Evolutionary conservation across 345 rosid species (phyloP), one percentile per base, ranked within the genome.

Genomic region (Citrus glauca): DNA sequence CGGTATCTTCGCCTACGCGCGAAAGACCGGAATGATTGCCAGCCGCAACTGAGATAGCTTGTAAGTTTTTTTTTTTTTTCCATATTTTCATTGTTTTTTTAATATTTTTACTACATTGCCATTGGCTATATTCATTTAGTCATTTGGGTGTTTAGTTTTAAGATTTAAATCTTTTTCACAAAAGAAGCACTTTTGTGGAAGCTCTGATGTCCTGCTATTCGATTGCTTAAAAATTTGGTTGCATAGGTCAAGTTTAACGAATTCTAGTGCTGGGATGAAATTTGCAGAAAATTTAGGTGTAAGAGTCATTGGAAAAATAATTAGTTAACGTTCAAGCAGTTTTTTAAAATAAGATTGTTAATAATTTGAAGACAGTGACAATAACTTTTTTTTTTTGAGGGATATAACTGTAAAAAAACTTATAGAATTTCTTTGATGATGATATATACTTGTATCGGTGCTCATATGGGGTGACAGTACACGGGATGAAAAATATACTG

Each of bases 1-100:
- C 1, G 98, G 90, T 48, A 92, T 95, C 16, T 93, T 95, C 30
- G 95, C 98, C 0, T 93, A 91, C 66, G 98, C 98, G 2, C 87
- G 98, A 80, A 84, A 84, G 75, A 84, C 94, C 0, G 98, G 97
- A 16, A 95, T 95, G 97, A 92, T 93, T 74, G 91, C 98, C 0
- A 71, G 94, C 77, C 27, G 56, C 37, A 55, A 67, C 27, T 66
- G 37, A 66, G 66, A 53, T 56, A 76, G 5, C 17, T 66, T 1
- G 24, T 48, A 4, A 28, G 5, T 28, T 24, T 37, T 37, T 37
- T 24, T 37, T 37, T 37, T 37, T 37, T 37, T 37, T 37, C 40
- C 40, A 6, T 37, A 70, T 30, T 32, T 16, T 22, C 33, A 9
- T 48, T 20, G 16, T 9, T 1, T 59, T 70, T 28, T 17, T 30